Base-by-base conservation (phyloP, 2,329 filamentous ascomycete species). In the Paraphaeosphaeria minitans region DNA sequence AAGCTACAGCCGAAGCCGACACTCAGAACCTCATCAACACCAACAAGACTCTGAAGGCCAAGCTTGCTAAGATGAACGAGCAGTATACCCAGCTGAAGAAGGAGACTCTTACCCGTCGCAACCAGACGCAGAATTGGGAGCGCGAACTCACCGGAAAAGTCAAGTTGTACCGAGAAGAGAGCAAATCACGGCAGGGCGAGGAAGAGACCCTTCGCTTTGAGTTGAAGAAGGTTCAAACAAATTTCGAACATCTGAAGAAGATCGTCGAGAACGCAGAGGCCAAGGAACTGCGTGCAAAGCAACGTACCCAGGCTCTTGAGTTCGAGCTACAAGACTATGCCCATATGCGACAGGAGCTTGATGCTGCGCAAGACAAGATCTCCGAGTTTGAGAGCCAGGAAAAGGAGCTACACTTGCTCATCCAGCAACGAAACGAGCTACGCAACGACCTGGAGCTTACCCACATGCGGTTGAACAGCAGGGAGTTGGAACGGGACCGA, bases 1-100 rank as follows among this genome's bases (percentile, higher is more conserved):
- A 93, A 73, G 90, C 90, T 8, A 89, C 90, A 1, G 89, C 87
- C 0, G 91, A 94, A 72, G 91, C 91, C 0, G 91, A 95, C 71
- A 92, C 89, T 1, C 90, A 94, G 65, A 92, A 93, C 54, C 79
- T 95, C 3, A 86, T 94, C 63, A 89, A 92, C 66, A 87, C 85
- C 19, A 94, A 93, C 70, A 87, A 90, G 19, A 87, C 86, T 21
- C 78, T 94, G 31, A 91, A 89, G 72, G 86, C 86, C 55, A 88
- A 90, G 54, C 83, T 92, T 9, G 87, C 90, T 56, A 90, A 92
- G 56, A 87, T 89, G 1, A 91, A 90, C 68, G 87, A 88, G 65
- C 80, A 85, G 2, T 89, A 91, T 73, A 81, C 85, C 59, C 88
- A 90, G 69, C 83, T 89, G 52, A 89, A 87, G 67, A 89, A 87